phyloP scores from a whole-genome alignment of 495 filamentous ascomycete species.

The Talaromyces adpressus region DNA sequence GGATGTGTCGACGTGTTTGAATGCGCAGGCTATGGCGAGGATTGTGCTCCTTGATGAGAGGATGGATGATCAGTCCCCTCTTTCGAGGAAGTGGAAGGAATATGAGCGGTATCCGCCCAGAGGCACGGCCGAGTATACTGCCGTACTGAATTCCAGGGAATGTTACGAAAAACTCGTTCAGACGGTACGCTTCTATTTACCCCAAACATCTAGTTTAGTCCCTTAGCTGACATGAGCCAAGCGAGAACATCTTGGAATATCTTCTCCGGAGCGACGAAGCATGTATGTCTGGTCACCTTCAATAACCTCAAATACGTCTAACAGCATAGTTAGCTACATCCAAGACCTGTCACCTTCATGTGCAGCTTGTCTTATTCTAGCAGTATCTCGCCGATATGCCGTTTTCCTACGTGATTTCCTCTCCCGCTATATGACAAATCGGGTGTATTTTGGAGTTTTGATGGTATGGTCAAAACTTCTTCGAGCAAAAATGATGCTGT shows the following conservation, averaged over 20 bases:
- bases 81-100: neutral
- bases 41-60: constrained; percentile 1
- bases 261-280: constrained; percentile 7
- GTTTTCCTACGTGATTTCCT: neutral
- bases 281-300: neutral
- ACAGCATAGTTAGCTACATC: neutral
- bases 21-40: neutral
- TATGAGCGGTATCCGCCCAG: constrained; percentile 4
- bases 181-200: neutral
- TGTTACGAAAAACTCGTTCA: neutral
- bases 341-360: constrained; percentile 6
- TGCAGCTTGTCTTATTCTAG: constrained; percentile 3
- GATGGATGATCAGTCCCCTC: neutral
- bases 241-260: constrained; percentile 5
- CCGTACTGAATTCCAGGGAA: neutral
- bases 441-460: neutral
- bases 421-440: constrained; percentile 2
- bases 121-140: neutral
- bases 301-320: neutral
- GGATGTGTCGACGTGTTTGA: neutral
- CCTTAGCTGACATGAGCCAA: neutral
- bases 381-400: neutral
- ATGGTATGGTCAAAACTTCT: neutral
- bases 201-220: neutral
- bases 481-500: neutral